Evolutionary conservation across 2,329 filamentous ascomycete genomes (phyloP), one percentile per base, ranked within the genome.

Genomic region (Paraconiothyrium brasiliense): DNA sequence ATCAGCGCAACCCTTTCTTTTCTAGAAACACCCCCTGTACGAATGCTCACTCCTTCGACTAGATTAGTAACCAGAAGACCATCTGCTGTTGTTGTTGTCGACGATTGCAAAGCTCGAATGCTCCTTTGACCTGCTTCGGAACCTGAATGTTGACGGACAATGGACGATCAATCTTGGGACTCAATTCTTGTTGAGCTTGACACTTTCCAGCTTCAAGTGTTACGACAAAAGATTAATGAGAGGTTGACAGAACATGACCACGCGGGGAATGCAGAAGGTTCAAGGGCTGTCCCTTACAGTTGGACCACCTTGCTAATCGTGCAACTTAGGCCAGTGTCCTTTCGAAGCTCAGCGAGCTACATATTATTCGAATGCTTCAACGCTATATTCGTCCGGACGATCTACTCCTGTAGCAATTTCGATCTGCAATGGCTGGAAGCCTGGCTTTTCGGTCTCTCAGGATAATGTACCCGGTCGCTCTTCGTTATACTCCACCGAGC

Each of bases 341-440:
- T 47, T 35, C 35, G 51, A 56, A 4, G 13, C 34, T 10, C 41
- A 55, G 3, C 51, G 58, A 27, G 34, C 43, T 24, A 60, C 58
- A 11, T 60, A 43, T 14, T 49, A 34, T 24, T 60, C 58, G 4
- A 35, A 46, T 11, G 34, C 58, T 43, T 34, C 57, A 10, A 60
- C 58, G 6, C 46, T 60, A 6, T 41, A 50, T 34, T 43, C 39
- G 8, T 60, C 58, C 10, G 58, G 58, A 20, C 44, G 51, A 9
- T 60, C 58, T 22, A 60, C 58, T 22, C 58, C 58, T 7, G 11
- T 49, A 48, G 57, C 55, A 24, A 30, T 41, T 46, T 60, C 58
- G 14, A 51, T 60, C 24, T 20, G 44, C 9, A 44, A 44, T 20
- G 58, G 50, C 32, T 20, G 20, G 41, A 54, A 55, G 10, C 7